Conservation (phyloP, 495 filamentous ascomycete genomes). For the Talaromyces adpressus region DNA sequence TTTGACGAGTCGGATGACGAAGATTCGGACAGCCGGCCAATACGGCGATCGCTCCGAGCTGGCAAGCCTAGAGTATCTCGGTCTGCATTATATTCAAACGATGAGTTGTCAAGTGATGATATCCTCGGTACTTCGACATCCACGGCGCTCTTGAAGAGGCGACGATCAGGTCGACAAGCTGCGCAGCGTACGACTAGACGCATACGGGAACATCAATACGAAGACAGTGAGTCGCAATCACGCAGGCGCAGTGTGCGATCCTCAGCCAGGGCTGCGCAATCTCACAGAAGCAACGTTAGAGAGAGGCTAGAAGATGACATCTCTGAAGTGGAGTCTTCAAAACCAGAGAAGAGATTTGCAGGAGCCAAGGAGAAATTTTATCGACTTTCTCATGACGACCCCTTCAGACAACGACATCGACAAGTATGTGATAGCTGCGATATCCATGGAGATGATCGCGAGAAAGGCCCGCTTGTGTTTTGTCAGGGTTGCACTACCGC, state of each 20-base stretch:
- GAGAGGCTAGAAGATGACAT: slow-evolving; percentile 62
- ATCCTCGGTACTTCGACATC: slow-evolving; percentile 10
- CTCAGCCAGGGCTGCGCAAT: slow-evolving; percentile 23
- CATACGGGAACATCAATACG: slow-evolving; percentile 13
- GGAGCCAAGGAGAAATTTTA: slow-evolving; percentile 66
- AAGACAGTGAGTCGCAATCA: slow-evolving; percentile 10
- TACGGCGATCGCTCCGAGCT: slow-evolving; percentile 1
- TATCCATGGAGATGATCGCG: slow-evolving; percentile 38
- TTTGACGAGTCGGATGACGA: background rate
- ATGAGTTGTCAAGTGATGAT: slow-evolving; percentile 20
- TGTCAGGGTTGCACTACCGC: slow-evolving; percentile 87
- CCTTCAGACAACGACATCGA: slow-evolving; percentile 63
- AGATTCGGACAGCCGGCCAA: background rate
- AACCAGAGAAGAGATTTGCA: slow-evolving; percentile 44
- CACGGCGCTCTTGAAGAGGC: slow-evolving; percentile 24
- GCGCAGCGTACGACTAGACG: background rate
- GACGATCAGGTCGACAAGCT: slow-evolving; percentile 23
- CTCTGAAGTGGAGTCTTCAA: slow-evolving; percentile 43
- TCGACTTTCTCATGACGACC: slow-evolving; percentile 40
- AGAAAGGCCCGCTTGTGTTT: slow-evolving; percentile 60
- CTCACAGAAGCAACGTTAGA: slow-evolving; percentile 47
- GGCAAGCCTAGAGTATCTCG: background rate
- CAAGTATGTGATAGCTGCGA: slow-evolving; percentile 67
- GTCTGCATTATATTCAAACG: background rate
- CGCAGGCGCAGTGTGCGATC: slow-evolving; percentile 13